Evolutionary conservation across 495 filamentous ascomycete genomes (phyloP).

Genomic region (Tuber melanosporum): DNA sequence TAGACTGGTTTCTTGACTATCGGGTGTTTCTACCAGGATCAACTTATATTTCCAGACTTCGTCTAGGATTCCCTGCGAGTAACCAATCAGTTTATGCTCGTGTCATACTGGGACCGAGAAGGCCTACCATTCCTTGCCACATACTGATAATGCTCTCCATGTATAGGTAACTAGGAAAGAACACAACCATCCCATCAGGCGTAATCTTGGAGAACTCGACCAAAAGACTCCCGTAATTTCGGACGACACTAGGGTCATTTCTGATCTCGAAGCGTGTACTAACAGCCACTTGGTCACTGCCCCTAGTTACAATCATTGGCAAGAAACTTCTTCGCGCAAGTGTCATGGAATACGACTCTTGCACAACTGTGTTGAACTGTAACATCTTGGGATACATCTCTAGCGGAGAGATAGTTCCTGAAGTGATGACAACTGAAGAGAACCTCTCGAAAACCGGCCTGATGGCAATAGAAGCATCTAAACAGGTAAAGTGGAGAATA

Average conservation of each 20-base stretch:
- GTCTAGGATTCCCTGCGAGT: conserved; percentile 66
- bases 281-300: conserved; percentile 85
- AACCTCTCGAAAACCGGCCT: conserved; percentile 97
- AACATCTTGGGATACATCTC: conserved; percentile 99
- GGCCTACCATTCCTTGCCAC: conserved; percentile 84
- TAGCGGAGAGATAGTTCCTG: conserved; percentile 89
- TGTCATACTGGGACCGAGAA: background rate
- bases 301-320: conserved; percentile 94
- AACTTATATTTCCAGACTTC: conserved; percentile 99
- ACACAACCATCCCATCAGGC: conserved; percentile 95
- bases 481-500: conserved; percentile 87
- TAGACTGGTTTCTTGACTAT: conserved; percentile 91
- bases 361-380: conserved; percentile 79
- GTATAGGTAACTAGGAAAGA: conserved; percentile 98
- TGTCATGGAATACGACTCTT: conserved; percentile 97
- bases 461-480: conserved; percentile 97
- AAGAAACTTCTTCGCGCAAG: conserved; percentile 91
- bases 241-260: conserved; percentile 86
- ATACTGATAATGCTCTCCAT: conserved; percentile 98
- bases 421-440: conserved; percentile 95
- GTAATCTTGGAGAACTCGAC: conserved; percentile 92
- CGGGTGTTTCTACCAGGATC: conserved; percentile 94
- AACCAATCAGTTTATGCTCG: background rate
- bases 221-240: conserved; percentile 89
- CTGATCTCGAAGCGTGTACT: conserved; percentile 88